phyloP scores from a whole-genome alignment of 2,329 filamentous ascomycete species.

The Colletotrichum aenigma region DNA sequence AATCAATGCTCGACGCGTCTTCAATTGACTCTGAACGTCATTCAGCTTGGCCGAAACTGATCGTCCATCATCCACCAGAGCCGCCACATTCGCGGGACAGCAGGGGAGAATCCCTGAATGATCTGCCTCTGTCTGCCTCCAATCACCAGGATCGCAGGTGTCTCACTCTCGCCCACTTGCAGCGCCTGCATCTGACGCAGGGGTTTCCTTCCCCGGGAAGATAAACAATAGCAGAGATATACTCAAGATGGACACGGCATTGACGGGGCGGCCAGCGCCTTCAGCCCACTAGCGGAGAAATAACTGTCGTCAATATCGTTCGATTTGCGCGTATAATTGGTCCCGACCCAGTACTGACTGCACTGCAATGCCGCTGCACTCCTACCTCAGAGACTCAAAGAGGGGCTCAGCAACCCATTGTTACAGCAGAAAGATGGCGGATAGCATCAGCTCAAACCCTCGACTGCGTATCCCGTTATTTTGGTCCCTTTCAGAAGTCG shows the following conservation, averaged over 20 bases:
- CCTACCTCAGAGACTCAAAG: not conserved
- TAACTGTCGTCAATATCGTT: not conserved
- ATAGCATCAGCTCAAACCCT: not conserved
- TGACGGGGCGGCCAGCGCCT: not conserved
- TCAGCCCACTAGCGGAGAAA: not conserved
- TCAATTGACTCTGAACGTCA: not conserved
- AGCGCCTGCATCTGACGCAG: not conserved
- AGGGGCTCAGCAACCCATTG: not conserved
- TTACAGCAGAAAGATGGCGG: not conserved
- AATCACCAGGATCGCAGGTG: not conserved
- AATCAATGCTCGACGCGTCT: not conserved
- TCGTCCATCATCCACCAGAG: not conserved
- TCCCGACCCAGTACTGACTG: not conserved
- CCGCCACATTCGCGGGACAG: not conserved
- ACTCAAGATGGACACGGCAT: not conserved
- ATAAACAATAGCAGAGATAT: not conserved
- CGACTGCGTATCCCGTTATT: not conserved
- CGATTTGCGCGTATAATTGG: not conserved
- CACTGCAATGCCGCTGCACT: not conserved
- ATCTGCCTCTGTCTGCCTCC: constrained; percentile 13
- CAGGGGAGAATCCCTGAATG: constrained; percentile 12
- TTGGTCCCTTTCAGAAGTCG: not conserved
- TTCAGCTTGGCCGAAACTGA: not conserved
- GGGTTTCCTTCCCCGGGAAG: not conserved
- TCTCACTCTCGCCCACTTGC: not conserved